A percentile compares a stretch with the other conserved stretches of the same genome.
These are phyloP conservation scores for Zancudomyces culisetae DNA, from an alignment of 371 early-diverging fungal genomes.

Conservation along the genomic window DNA sequence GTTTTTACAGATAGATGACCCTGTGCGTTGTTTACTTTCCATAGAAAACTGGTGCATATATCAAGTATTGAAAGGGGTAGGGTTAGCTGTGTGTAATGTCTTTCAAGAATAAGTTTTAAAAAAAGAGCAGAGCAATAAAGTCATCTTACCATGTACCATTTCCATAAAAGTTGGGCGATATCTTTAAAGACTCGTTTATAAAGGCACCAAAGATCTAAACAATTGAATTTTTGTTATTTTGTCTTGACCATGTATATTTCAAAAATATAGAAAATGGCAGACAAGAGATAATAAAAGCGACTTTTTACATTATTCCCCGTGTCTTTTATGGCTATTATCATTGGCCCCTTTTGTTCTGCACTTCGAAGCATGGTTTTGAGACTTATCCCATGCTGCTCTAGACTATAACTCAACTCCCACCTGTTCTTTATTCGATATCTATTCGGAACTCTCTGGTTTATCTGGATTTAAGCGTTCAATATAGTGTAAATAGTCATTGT, in stretches of 20 bases:
- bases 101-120: too few relatives aligned
- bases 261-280: too few relatives aligned
- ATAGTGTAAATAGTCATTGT: too few relatives aligned
- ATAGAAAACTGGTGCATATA: slow-evolving; percentile 40
- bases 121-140: too few relatives aligned
- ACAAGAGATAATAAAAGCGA: slow-evolving; percentile 29
- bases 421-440: slow-evolving; percentile 22
- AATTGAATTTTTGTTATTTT: too few relatives aligned
- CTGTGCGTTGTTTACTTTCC: slow-evolving; percentile 34
- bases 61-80: not conserved
- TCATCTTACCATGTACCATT: slow-evolving; percentile 70
- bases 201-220: slow-evolving; percentile 79
- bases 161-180: slow-evolving; percentile 58
- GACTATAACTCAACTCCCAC: slow-evolving; percentile 67
- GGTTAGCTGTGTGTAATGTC: too few relatives aligned
- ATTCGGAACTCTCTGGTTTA: slow-evolving; percentile 17
- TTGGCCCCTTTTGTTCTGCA: slow-evolving; percentile 40
- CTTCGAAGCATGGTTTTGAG: slow-evolving; percentile 53
- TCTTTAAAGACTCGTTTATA: slow-evolving; percentile 43
- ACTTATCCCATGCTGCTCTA: slow-evolving; percentile 83
- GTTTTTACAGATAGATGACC: slow-evolving; percentile 26
- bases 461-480: too few relatives aligned
- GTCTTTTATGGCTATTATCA: slow-evolving; percentile 52
- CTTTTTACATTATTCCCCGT: slow-evolving; percentile 37
- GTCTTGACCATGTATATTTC: too few relatives aligned